Base-by-base conservation (phyloP, 805 yeast genomes). In the Metschnikowia gruessii region DNA sequence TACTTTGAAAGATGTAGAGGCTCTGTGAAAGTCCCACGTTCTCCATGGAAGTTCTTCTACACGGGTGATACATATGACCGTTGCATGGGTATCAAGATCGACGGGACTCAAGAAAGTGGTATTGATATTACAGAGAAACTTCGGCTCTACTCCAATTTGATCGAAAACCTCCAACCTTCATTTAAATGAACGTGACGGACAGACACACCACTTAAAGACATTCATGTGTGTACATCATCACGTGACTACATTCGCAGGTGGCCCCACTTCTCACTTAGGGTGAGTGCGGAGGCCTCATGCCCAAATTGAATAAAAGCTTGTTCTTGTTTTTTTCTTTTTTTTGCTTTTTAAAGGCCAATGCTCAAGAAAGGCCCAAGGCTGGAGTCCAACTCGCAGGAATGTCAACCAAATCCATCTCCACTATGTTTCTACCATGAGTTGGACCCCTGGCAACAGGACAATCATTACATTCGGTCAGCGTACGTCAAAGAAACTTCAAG, bases 1-100 rank as follows among this genome's bases (percentile, higher is more conserved):
- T 92, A 92, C 62, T 94, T 92, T 65, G 97, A 94, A 60, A 74
- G 99, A 52, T 84, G 96, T 34, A 69, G 75, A 15, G 96, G 96
- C 1, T 82, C 84, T 22, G 60, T 82, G 35, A 64, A 68, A 28
- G 48, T 53, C 9, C 59, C 63, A 0, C 65, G 58, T 4, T 66
- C 74, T 5, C 64, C 60, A 26, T 72, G 76, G 76, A 70, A 68
- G 49, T 54, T 69, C 2, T 72, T 69, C 45, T 72, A 62, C 53
- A 67, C 75, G 2, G 76, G 76, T 0, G 74, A 69, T 22, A 53
- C 69, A 1, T 72, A 67, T 50, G 58, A 67, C 52, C 67, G 66
- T 48, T 63, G 64, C 40, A 65, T 70, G 42, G 63, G 65, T 24
- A 55, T 34, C 11, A 45, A 43, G 16, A 37, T 52, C 21, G 58